phyloP scores from a whole-genome alignment of 192 early-diverging fungal genomes.

The Coemansia sp. region DNA sequence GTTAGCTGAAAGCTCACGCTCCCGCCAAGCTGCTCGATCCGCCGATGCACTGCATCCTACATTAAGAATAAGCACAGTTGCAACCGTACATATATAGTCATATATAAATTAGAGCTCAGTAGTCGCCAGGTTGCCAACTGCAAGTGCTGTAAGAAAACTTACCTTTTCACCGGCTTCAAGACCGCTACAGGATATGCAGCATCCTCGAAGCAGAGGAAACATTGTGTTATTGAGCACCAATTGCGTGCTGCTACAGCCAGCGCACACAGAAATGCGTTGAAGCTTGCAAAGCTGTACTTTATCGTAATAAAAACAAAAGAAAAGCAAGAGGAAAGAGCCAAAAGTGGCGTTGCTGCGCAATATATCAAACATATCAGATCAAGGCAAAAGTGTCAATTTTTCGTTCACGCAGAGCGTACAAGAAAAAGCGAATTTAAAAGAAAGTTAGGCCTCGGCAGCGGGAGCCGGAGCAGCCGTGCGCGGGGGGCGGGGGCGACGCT shows the following conservation, averaged over 20 bases:
- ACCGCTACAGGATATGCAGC: slow-evolving; percentile 51
- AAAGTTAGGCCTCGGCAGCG: slow-evolving; percentile 41
- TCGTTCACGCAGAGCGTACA: slow-evolving; percentile 9
- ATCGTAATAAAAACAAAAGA: background rate
- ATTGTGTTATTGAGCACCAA: background rate
- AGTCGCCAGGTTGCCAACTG: background rate
- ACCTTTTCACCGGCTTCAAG: slow-evolving; percentile 44
- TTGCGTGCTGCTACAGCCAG: no score
- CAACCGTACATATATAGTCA: background rate
- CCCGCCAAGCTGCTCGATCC: slow-evolving; percentile 42
- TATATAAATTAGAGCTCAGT: background rate
- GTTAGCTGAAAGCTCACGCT: slow-evolving; percentile 41
- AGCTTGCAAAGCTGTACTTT: no score
- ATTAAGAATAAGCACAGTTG: background rate
- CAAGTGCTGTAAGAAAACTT: background rate
- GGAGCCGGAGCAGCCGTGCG: slow-evolving; percentile 42
- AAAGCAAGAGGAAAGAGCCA: background rate
- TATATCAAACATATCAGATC: background rate
- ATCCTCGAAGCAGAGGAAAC: slow-evolving; percentile 30
- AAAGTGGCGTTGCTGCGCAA: slow-evolving; percentile 17
- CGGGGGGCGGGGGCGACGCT: slow-evolving; percentile 37
- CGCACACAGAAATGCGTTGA: no score
- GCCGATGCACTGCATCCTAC: slow-evolving; percentile 29
- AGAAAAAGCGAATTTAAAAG: slow-evolving; percentile 1
- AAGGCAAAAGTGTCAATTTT: slow-evolving; percentile 6